Base-by-base conservation (phyloP, 2,329 filamentous ascomycete genomes). In the Beauveria asiatica region DNA sequence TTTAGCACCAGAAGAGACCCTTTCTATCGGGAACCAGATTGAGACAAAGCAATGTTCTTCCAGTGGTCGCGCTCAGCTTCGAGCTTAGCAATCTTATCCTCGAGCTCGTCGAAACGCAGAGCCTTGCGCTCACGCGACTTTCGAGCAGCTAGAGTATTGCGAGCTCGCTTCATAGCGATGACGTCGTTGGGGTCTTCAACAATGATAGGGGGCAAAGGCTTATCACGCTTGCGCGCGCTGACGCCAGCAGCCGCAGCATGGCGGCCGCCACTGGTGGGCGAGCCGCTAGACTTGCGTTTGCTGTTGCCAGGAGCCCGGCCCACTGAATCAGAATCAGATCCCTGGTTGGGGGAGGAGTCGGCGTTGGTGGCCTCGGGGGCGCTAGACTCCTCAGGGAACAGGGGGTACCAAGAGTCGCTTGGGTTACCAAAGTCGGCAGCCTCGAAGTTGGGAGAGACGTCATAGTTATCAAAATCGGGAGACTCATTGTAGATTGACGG, bases 41-140 rank as follows among this genome's bases (percentile, higher is more conserved):
- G 74, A 63, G 72, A 72, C 60, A 81, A 70, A 62, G 82, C 82
- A 63, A 82, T 70, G 64, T 74, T 74, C 78, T 85, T 87, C 84
- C 84, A 87, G 69, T 86, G 80, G 72, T 85, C 84, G 67, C 83
- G 80, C 70, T 87, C 84, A 45, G 80, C 79, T 72, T 86, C 80
- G 30, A 93, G 76, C 70, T 88, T 85, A 19, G 78, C 80, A 68
- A 96, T 92, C 68, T 83, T 80, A 44, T 82, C 81, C 77, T 95
- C 89, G 50, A 96, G 80, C 61, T 86, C 83, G 60, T 89, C 86
- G 63, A 93, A 80, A 66, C 87, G 83, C 71, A 88, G 81, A 61
- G 90, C 85, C 78, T 96, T 96, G 65, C 91, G 87, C 69, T 91
- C 87, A 57, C 93, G 87, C 62, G 92, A 96, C 77, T 96, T 96